Conservation (phyloP, 768 basidiomycete species). For the Boletus subparvulus region DNA sequence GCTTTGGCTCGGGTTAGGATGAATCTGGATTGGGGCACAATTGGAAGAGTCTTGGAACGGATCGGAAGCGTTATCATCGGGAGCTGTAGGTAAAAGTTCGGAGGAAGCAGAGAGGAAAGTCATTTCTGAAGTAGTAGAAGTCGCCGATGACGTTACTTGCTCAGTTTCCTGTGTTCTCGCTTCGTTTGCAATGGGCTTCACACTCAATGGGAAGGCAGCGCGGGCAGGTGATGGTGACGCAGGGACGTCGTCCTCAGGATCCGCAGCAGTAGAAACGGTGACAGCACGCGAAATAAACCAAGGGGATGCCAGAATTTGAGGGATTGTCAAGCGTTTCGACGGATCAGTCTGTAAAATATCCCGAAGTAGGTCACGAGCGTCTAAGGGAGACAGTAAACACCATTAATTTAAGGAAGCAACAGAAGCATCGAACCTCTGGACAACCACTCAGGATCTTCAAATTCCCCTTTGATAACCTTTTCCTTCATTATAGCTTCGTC, state of each 20-base stretch:
- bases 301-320: conserved; percentile 79
- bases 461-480: conserved; percentile 82
- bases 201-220: conserved; percentile 29
- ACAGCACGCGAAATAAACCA: conserved; percentile 66
- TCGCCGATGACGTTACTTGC: conserved; percentile 47
- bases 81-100: conserved; percentile 52
- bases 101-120: conserved; percentile 57
- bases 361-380: conserved; percentile 81
- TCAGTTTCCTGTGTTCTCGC: conserved; percentile 22
- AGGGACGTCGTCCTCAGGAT: conserved; percentile 20
- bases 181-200: conserved; percentile 16
- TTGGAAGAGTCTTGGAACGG: conserved; percentile 38
- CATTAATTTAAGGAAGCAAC: background rate
- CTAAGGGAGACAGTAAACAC: conserved; percentile 40
- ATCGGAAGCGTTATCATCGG: conserved; percentile 47
- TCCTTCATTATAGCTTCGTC: conserved; percentile 80
- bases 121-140: conserved; percentile 37
- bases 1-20: conserved; percentile 54
- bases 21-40: conserved; percentile 34
- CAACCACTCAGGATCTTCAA: conserved; percentile 92
- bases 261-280: conserved; percentile 1
- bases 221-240: conserved; percentile 35
- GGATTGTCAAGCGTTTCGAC: conserved; percentile 70
- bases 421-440: conserved; percentile 60
- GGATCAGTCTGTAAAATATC: conserved; percentile 78